Conservation (phyloP, 192 early-diverging fungal species). For the Entrophospora sp. region DNA sequence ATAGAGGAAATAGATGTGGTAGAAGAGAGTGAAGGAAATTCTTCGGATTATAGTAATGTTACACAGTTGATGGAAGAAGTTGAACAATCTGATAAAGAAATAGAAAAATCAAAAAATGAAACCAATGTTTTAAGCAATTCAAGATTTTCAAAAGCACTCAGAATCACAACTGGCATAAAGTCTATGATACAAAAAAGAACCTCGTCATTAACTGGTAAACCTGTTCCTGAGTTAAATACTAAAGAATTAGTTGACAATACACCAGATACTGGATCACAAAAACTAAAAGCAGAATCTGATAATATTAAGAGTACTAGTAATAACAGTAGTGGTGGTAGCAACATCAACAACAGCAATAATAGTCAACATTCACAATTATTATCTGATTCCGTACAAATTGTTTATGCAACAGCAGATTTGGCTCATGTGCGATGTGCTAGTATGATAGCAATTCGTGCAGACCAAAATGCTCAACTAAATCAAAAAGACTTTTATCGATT, state of each 20-base stretch:
- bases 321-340: no score
- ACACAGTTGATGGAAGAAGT: no score
- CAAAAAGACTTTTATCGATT: slow-evolving; percentile 83
- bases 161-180: slow-evolving; percentile 14
- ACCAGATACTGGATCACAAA: slow-evolving; percentile 6
- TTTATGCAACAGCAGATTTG: slow-evolving; percentile 75
- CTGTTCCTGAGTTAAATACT: background rate
- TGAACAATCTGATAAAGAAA: no score
- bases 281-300: background rate
- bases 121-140: background rate
- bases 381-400: slow-evolving; percentile 61
- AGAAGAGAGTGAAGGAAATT: no score
- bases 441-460: slow-evolving; percentile 74
- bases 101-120: background rate
- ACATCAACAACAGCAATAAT: slow-evolving; percentile 12
- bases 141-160: background rate
- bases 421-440: slow-evolving; percentile 83
- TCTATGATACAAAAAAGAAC: slow-evolving; percentile 18
- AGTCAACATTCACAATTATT: slow-evolving; percentile 42
- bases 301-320: no score
- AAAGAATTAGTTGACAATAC: background rate
- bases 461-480: slow-evolving; percentile 83
- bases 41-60: no score
- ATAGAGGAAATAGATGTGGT: no score
- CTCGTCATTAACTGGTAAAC: background rate